Evolutionary conservation across 164 flowering plant genomes (phyloP), one percentile per base, ranked within the genome.

Genomic region (Piper longum): DNA sequence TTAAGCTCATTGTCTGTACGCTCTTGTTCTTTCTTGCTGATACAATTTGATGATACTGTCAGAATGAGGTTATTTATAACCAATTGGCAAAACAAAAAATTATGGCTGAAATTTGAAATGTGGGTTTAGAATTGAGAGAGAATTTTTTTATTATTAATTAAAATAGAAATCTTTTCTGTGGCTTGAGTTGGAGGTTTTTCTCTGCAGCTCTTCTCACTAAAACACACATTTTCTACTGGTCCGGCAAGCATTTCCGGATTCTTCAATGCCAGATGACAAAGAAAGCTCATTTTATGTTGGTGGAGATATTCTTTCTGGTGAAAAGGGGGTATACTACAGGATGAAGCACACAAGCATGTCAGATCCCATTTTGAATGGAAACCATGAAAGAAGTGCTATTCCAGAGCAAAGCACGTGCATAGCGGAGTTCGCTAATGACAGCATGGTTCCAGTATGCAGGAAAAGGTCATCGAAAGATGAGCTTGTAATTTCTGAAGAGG

Each of bases 171-270:
- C 36, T 26, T 26, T 26, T 26, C 36, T 26, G 1, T 26, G 36
- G 36, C 2, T 26, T 26, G 36, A 26, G 36, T 26, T 26, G 36
- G 36, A 26, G 36, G 36, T 26, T 26, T 26, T 26, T 26, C 36
- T 26, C 36, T 26, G 36, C 36, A 26, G 36, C 2, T 26, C 36
- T 26, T 26, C 36, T 26, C 36, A 26, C 36, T 26, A 26, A 26
- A 26, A 26, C 36, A 26, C 36, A 26, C 36, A 26, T 26, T 26
- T 26, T 26, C 36, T 26, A 26, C 36, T 26, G 36, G 36, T 26
- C 69, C 91, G 97, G 99, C 82, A 84, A 68, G 97, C 96, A 66
- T 95, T 95, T 77, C 97, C 91, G 71, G 83, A 68, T 69, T 87
- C 63, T 72, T 78, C 91, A 60, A 72, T 91, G 61, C 78, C 78